Evolutionary conservation across 2,329 filamentous ascomycete species (phyloP).

Genomic region (Ophiostoma himal-ulmi): DNA sequence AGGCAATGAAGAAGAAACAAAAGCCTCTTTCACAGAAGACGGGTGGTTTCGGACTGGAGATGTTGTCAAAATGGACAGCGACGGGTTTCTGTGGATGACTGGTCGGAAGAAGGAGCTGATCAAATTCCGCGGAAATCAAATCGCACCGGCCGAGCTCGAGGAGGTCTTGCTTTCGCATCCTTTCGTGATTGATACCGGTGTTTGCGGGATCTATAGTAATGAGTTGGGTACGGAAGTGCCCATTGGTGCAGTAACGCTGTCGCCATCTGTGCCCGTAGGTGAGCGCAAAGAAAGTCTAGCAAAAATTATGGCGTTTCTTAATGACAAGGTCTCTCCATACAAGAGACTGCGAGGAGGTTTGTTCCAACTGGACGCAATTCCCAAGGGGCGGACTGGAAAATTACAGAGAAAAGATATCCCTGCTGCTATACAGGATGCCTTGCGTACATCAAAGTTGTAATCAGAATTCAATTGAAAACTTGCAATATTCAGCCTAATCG

Average conservation of each 20-base stretch:
- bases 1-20: not conserved
- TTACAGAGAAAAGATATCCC: not conserved
- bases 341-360: not conserved
- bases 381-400: not conserved
- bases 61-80: conserved; percentile 58
- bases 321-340: not conserved
- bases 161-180: not conserved
- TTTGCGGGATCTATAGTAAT: not conserved
- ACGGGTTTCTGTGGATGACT: conserved; percentile 55
- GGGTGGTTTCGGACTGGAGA: conserved; percentile 45
- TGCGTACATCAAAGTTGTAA: not conserved
- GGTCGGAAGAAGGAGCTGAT: conserved; percentile 67
- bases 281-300: not conserved
- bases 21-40: not conserved
- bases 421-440: not conserved
- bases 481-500: not conserved
- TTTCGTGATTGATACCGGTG: not conserved
- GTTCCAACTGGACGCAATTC: not conserved
- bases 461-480: not conserved
- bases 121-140: conserved; percentile 55
- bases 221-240: not conserved
- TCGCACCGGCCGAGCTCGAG: conserved; percentile 47
- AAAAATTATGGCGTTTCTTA: not conserved
- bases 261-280: not conserved
- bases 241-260: not conserved